These are phyloP conservation scores for Cyamopsis tetragonoloba DNA, from an alignment of 306 rosid genomes.

Conservation along the genomic window DNA sequence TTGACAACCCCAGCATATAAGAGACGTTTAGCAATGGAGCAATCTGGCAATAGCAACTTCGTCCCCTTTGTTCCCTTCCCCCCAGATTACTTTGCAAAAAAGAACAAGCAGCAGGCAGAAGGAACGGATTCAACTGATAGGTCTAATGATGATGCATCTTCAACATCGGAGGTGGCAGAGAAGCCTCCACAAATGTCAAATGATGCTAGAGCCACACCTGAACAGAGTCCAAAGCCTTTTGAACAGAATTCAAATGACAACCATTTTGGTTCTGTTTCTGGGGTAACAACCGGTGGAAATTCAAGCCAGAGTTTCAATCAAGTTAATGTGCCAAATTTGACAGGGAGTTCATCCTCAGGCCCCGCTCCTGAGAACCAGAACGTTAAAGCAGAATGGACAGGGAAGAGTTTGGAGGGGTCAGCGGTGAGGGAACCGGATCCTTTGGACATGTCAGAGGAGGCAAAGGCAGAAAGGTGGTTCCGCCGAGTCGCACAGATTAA, in stretches of 20 bases:
- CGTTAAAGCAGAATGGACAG: slow-evolving; percentile 51
- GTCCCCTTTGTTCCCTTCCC: slow-evolving; percentile 97
- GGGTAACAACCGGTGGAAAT: slow-evolving; percentile 28
- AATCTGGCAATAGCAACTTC: slow-evolving; percentile 52
- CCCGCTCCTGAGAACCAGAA: slow-evolving; percentile 37
- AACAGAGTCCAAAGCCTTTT: slow-evolving; percentile 23
- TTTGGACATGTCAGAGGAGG: slow-evolving; percentile 97
- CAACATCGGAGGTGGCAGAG: slow-evolving; percentile 28
- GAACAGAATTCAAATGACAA: slow-evolving; percentile 28
- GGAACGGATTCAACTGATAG: slow-evolving; percentile 25
- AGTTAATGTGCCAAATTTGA: slow-evolving; percentile 20
- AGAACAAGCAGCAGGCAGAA: slow-evolving; percentile 43
- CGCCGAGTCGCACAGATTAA: slow-evolving; percentile 91
- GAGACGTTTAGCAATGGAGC: slow-evolving; percentile 70
- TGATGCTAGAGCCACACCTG: slow-evolving; percentile 28
- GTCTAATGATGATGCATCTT: slow-evolving; percentile 32
- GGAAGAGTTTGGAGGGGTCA: slow-evolving; percentile 94
- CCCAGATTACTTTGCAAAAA: slow-evolving; percentile 77
- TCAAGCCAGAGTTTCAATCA: slow-evolving; percentile 21
- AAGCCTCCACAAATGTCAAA: slow-evolving; percentile 28
- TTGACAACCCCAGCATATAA: slow-evolving; percentile 83
- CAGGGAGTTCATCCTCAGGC: slow-evolving; percentile 30
- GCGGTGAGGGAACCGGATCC: slow-evolving; percentile 93
- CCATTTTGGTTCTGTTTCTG: slow-evolving; percentile 21
- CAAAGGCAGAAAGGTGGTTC: slow-evolving; percentile 98